Evolutionary conservation across 1,284 basidiomycete genomes (phyloP).

Genomic region (Naganishia sp.): DNA sequence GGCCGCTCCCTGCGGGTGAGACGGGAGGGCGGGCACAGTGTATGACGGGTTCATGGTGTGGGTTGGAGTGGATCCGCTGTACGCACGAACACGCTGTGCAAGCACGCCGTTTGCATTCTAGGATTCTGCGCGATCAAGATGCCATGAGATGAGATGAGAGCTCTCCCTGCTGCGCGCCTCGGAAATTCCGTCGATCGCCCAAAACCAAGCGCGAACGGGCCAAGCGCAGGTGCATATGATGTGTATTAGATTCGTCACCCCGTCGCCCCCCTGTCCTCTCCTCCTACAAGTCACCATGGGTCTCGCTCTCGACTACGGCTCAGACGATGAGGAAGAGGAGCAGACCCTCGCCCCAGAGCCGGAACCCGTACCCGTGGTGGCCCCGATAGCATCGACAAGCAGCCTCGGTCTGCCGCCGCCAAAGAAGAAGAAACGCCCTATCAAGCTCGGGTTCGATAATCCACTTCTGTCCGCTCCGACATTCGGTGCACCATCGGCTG

Average conservation of each 20-base stretch:
- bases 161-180: neutral
- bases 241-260: constrained; percentile 11
- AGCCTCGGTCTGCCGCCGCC: constrained; percentile 10
- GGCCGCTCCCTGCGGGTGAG: constrained; percentile 31
- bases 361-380: neutral
- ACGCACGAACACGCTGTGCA: neutral
- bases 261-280: neutral
- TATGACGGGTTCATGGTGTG: constrained; percentile 31
- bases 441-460: constrained; percentile 51
- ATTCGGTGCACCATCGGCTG: neutral
- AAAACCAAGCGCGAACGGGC: neutral
- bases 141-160: too few relatives aligned
- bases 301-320: constrained; percentile 51
- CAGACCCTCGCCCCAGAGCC: neutral
- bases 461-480: constrained; percentile 37
- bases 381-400: constrained; percentile 11
- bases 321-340: constrained; percentile 47
- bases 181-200: constrained; percentile 7
- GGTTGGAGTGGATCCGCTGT: neutral
- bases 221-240: constrained; percentile 6
- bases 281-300: constrained; percentile 16
- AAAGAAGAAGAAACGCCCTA: constrained; percentile 42
- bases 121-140: neutral
- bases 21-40: constrained; percentile 32
- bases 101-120: neutral